phyloP scores from a whole-genome alignment of 108 stramenopile species.

The Stephanodiscus triporus region DNA sequence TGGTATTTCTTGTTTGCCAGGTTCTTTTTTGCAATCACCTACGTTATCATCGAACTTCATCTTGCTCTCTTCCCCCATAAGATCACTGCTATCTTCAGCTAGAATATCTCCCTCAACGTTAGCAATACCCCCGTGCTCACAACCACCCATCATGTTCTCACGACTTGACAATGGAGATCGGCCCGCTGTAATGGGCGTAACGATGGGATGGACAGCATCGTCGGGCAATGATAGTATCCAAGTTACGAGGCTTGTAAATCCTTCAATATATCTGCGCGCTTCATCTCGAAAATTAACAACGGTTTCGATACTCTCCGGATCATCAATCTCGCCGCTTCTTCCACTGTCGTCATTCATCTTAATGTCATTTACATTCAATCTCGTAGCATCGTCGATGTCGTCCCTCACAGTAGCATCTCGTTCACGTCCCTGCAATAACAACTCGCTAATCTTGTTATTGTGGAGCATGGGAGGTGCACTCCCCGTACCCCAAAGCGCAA shows the following conservation, averaged over 20 bases:
- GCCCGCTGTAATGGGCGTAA: conserved; percentile 22
- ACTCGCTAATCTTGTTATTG: conserved; percentile 5
- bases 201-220: conserved; percentile 64
- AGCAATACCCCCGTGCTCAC: neutral
- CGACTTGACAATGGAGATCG: neutral
- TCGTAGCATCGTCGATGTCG: neutral
- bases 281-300: conserved; percentile 49
- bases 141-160: conserved; percentile 2
- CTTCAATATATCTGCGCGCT: conserved; percentile 74
- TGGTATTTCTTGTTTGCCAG: conserved; percentile 3
- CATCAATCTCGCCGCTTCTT: neutral
- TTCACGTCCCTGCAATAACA: conserved; percentile 10
- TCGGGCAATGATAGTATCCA: conserved; percentile 90
- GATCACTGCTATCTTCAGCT: neutral
- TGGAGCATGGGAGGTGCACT: conserved; percentile 31
- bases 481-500: conserved; percentile 80
- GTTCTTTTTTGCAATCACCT: neutral
- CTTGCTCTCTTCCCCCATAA: neutral
- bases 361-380: neutral
- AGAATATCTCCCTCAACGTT: neutral
- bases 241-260: conserved; percentile 74
- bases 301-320: conserved; percentile 14
- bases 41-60: neutral
- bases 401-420: neutral
- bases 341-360: neutral